A percentile compares a stretch with the other conserved stretches of the same genome.
Conservation (phyloP, 257 asterid genomes). For the Pogostemon cablin region DNA sequence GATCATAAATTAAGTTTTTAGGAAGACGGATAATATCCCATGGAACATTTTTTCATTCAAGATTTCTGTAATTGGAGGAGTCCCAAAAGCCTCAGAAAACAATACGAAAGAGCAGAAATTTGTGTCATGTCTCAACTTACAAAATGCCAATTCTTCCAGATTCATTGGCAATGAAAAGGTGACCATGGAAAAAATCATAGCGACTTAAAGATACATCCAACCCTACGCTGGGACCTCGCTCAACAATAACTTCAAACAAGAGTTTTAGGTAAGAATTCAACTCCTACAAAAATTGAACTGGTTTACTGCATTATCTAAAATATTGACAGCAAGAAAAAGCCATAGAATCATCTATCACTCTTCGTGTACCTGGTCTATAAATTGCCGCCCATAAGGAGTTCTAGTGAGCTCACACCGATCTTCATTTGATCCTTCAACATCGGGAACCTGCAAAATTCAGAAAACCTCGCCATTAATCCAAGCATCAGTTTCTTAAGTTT, state of each 20-base stretch:
- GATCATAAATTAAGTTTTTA: neutral
- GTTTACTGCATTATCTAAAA: constrained; percentile 28
- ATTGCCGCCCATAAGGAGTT: constrained; percentile 72
- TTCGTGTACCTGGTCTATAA: constrained; percentile 57
- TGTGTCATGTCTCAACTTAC: constrained; percentile 56
- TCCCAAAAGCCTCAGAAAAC: constrained; percentile 15
- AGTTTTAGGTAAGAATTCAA: constrained; percentile 73
- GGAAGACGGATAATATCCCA: neutral
- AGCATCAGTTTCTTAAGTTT: neutral
- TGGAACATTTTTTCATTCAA: neutral
- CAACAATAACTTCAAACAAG: constrained; percentile 65
- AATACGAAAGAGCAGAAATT: constrained; percentile 16
- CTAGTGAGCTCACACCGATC: constrained; percentile 79
- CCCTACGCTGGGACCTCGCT: constrained; percentile 84
- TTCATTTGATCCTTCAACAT: constrained; percentile 73
- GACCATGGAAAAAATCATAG: constrained; percentile 92
- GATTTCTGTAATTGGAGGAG: neutral
- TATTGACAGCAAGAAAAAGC: constrained; percentile 4
- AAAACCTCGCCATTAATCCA: constrained; percentile 5
- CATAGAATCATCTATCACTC: constrained; percentile 1
- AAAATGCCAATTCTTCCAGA: constrained; percentile 92
- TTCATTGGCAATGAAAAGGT: constrained; percentile 71
- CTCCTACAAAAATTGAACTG: constrained; percentile 56
- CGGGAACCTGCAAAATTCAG: constrained; percentile 73
- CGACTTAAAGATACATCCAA: constrained; percentile 77